phyloP scores from a whole-genome alignment of 2,329 filamentous ascomycete genomes.

The Colletotrichum gigasporum region DNA sequence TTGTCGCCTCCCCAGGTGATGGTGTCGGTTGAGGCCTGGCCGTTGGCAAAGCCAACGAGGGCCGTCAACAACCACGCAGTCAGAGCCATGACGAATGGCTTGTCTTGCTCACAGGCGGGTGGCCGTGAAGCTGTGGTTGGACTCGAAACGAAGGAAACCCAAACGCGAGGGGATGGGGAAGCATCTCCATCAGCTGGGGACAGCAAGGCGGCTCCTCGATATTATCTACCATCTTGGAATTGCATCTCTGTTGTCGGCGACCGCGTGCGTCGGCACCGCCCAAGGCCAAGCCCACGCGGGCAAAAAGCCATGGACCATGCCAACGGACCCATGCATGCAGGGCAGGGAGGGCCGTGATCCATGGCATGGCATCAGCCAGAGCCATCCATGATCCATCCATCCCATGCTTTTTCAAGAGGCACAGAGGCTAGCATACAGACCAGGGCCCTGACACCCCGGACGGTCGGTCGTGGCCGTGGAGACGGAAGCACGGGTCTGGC shows the following conservation, averaged over 20 bases:
- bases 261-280: conserved; percentile 16
- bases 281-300: conserved; percentile 13
- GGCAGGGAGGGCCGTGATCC: neutral
- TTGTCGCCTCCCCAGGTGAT: conserved; percentile 70
- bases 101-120: conserved; percentile 9
- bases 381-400: conserved; percentile 12
- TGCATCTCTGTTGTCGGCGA: conserved; percentile 1
- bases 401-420: neutral
- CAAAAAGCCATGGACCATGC: conserved; percentile 3
- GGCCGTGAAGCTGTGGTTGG: conserved; percentile 8
- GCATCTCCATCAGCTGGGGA: conserved; percentile 4
- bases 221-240: conserved; percentile 10
- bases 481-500: conserved; percentile 9
- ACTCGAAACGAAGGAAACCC: conserved; percentile 27
- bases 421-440: conserved; percentile 9
- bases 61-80: conserved; percentile 35
- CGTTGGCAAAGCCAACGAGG: conserved; percentile 44
- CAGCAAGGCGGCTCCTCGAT: conserved; percentile 19
- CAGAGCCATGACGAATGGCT: conserved; percentile 26
- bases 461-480: conserved; percentile 13
- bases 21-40: conserved; percentile 59
- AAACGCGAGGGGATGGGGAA: conserved; percentile 7
- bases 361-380: conserved; percentile 24
- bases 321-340: conserved; percentile 20
- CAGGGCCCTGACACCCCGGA: conserved; percentile 10